phyloP scores from a whole-genome alignment of 441 rosid genomes.

The Gossypium aridum region DNA sequence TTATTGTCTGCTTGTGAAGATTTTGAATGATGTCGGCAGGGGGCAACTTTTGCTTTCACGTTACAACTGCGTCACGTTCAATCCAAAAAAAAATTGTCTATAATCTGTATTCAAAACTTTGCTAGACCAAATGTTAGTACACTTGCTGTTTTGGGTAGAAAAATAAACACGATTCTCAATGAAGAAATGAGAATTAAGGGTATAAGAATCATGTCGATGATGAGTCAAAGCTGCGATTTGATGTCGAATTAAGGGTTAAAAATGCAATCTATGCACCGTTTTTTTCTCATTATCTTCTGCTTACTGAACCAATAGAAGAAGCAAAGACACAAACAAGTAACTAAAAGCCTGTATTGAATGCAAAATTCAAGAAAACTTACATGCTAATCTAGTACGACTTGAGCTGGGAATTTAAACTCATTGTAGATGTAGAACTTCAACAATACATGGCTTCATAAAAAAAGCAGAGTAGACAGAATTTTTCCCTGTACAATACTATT shows the following conservation, averaged over 20 bases:
- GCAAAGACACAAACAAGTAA: too few species aligned
- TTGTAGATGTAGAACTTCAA: background rate
- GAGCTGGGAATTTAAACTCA: background rate
- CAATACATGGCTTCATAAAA: background rate
- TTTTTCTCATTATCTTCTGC: too few species aligned
- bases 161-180: slow-evolving; percentile 4
- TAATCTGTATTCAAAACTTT: background rate
- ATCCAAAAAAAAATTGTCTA: background rate
- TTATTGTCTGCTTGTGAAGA: background rate
- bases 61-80: background rate
- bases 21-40: background rate
- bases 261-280: too few species aligned
- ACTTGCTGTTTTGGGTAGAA: background rate
- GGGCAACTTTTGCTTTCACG: background rate
- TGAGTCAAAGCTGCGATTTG: background rate
- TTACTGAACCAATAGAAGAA: too few species aligned
- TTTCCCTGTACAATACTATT: background rate
- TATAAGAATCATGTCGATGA: background rate
- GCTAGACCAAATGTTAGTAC: background rate
- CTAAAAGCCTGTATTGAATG: too few species aligned
- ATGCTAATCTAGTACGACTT: too few species aligned
- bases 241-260: too few species aligned
- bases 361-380: too few species aligned
- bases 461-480: background rate
- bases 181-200: background rate